Evolutionary conservation across 1,284 basidiomycete species (phyloP), one percentile per base, ranked within the genome.

Genomic region (Kwoniella shivajii): DNA sequence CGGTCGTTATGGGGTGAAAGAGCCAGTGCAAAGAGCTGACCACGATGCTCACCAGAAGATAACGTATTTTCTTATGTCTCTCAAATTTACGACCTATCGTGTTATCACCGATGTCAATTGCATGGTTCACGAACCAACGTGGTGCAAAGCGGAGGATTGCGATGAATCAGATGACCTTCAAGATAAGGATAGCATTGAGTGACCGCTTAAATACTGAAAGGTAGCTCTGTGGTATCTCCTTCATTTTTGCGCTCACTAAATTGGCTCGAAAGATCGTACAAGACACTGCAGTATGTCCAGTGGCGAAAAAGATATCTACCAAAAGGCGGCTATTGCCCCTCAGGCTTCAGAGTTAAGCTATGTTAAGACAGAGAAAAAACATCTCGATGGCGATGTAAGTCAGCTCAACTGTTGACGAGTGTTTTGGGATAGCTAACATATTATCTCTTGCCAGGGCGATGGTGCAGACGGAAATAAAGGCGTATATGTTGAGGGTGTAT

Each of bases 171-270:
- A n/a, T n/a, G n/a, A n/a, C n/a, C n/a, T n/a, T n/a, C n/a, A n/a
- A n/a, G n/a, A n/a, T n/a, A n/a, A n/a, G n/a, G n/a, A n/a, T n/a
- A n/a, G n/a, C n/a, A n/a, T n/a, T n/a, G n/a, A n/a, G n/a, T n/a
- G n/a, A n/a, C n/a, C n/a, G n/a, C n/a, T n/a, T n/a, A n/a, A n/a
- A n/a, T n/a, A n/a, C n/a, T n/a, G n/a, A n/a, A n/a, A n/a, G n/a
- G n/a, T n/a, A n/a, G n/a, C n/a, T n/a, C n/a, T n/a, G n/a, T n/a
- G 59, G 61, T 31, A 60, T 70, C n/a, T 43, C 47, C 13, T 50
- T 10, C 4, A 55, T 50, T 18, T 36, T 44, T 3, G 52, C 51
- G 16, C 37, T 42, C 39, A 56, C 59, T 7, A 57, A 57, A 14
- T 56, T 33, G 16, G 38, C 36, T 7, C 22, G 29, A 6, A 57